Evolutionary conservation across 345 rosid genomes (phyloP).

Genomic region (Aquilaria yunnanensis): DNA sequence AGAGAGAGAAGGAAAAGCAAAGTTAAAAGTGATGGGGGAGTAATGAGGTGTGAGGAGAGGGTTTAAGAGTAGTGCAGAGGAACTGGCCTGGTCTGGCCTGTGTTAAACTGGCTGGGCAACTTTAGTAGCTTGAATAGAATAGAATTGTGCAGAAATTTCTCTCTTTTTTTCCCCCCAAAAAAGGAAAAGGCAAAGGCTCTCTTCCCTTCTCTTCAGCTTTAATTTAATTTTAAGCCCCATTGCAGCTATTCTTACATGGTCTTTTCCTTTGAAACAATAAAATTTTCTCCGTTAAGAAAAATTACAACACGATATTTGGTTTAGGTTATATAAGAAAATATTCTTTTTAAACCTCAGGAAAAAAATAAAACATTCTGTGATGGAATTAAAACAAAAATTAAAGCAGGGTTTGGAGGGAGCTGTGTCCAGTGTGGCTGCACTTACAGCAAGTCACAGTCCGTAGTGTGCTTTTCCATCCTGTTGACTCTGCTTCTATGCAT

Average conservation of each 20-base stretch:
- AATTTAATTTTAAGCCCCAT: too few species aligned
- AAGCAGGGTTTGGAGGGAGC: too few species aligned
- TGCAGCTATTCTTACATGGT: too few species aligned
- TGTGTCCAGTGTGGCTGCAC: too few species aligned
- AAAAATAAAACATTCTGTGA: too few species aligned
- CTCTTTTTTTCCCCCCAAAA: not conserved
- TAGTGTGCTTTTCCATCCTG: conserved; percentile 20
- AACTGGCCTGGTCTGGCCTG: conserved; percentile 9
- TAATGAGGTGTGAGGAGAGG: conserved; percentile 11
- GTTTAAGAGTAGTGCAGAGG: conserved; percentile 9
- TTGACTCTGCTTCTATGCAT: conserved; percentile 7
- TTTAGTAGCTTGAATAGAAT: conserved; percentile 11
- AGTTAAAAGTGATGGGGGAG: conserved; percentile 6
- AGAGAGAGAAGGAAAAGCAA: conserved; percentile 7
- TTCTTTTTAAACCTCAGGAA: too few species aligned
- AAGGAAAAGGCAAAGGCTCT: conserved; percentile 16
- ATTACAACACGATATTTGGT: too few species aligned
- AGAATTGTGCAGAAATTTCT: not conserved
- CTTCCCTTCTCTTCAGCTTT: not conserved
- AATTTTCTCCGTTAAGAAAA: too few species aligned
- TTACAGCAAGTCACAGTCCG: conserved; percentile 3
- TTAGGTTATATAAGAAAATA: too few species aligned
- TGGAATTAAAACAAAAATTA: too few species aligned
- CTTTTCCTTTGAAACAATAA: too few species aligned
- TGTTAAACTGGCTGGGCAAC: conserved; percentile 15